phyloP scores from a whole-genome alignment of 495 filamentous ascomycete species.

The Aspergillus cavernicola region DNA sequence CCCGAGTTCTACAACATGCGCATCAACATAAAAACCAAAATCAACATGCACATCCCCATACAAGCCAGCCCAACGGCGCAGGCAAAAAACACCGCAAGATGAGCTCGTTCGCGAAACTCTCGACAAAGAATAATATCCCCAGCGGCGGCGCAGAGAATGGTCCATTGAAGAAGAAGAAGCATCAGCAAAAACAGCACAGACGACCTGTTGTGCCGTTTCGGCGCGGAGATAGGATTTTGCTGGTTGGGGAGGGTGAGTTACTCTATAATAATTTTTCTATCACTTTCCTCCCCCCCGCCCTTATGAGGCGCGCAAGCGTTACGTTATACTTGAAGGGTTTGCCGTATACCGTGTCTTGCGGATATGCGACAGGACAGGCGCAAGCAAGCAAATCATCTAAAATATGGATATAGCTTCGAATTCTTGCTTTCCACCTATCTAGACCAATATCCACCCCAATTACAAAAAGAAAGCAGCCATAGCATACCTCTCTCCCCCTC shows the following conservation, averaged over 20 bases:
- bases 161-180: background rate
- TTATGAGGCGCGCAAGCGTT: too few species aligned
- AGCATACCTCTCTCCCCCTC: too few species aligned
- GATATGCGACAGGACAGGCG: too few species aligned
- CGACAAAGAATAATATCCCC: constrained; percentile 8
- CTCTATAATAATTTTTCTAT: too few species aligned
- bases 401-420: too few species aligned
- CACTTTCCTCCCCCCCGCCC: too few species aligned
- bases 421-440: too few species aligned
- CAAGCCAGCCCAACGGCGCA: background rate
- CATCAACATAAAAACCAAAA: background rate
- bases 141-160: background rate
- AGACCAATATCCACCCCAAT: too few species aligned
- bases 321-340: too few species aligned
- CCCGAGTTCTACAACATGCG: background rate
- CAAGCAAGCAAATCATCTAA: too few species aligned
- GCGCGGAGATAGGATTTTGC: constrained; percentile 65
- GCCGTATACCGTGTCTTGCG: too few species aligned
- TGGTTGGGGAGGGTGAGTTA: constrained; percentile 80
- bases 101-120: constrained; percentile 23
- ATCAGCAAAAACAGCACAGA: constrained; percentile 27
- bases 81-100: constrained; percentile 22
- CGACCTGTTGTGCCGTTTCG: constrained; percentile 71
- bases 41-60: background rate
- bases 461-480: too few species aligned